Evolutionary conservation across 805 yeast genomes (phyloP), one percentile per base, ranked within the genome.

Genomic region (Monosporozyma unispora): DNA sequence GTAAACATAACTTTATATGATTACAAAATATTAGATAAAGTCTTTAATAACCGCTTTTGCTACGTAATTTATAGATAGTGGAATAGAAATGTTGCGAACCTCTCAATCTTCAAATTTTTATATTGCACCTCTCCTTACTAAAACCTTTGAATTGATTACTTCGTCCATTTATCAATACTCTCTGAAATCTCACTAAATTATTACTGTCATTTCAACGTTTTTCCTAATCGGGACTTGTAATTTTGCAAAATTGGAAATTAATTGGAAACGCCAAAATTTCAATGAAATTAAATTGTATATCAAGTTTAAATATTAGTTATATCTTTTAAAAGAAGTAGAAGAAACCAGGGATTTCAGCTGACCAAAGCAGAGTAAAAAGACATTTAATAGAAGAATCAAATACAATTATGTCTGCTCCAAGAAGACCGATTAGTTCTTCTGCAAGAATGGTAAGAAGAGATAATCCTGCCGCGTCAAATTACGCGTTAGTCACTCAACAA

Each of bases 361-460:
- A n/a, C n/a, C n/a, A n/a, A n/a, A n/a, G 38, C 2, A 28, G 33
- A 28, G 12, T 28, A 28, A 28, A 28, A 28, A 5, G 4, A 28
- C 10, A 10, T 14, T 28, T 31, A 31, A 12, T 12, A 31, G 8
- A 31, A 3, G 8, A 31, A 4, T 21, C 16, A 39, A 22, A 39
- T 21, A 19, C 9, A 6, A 37, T 25, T 2, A 48, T 25, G 35
- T 22, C 49, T 4, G 45, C 28, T 16, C 29, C 41, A 29, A 35
- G 44, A 47, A 29, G 28, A 7, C 19, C 31, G 10, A 35, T 39
- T 23, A 43, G 79, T 4, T 63, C 72, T 2, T 66, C 80, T 12
- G 82, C 82, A 9, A 68, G 82, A 48, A 77, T 64, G 55, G 81
- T 77, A 45, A 76, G 73, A 63, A 76, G 73, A 62, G 76, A 70